Evolutionary conservation across 495 filamentous ascomycete species (phyloP), one percentile per base, ranked within the genome.

Genomic region (Aspergillus heteromorphus): DNA sequence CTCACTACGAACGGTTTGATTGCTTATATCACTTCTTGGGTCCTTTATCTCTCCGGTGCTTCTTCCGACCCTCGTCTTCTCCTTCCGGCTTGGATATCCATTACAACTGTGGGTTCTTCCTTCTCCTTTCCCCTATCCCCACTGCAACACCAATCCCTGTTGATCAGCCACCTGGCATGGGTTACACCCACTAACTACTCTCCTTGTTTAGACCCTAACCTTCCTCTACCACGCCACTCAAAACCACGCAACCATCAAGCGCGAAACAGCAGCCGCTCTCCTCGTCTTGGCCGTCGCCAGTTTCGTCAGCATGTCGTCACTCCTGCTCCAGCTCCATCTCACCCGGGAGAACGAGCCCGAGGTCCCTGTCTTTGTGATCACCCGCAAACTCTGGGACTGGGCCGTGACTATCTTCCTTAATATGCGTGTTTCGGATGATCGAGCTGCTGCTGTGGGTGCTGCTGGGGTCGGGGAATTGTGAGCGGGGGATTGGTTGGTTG

Each of bases 31-130:
- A 91, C 88, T 23, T 89, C 86, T 55, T 89, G 85, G 78, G 84
- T 88, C 4, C 81, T 93, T 11, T 86, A 87, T 63, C 72, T 92
- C 25, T 86, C 83, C 6, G 88, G 86, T 45, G 88, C 85, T 54
- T 83, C 82, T 17, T 82, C 85, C 47, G 88, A 91, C 65, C 85
- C 87, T 0, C 83, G 87, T 21, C 79, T 90, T 54, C 80, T 93
- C n/a, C 74, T 93, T 4, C 87, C 88, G 19, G 88, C 89, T 19
- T 93, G 89, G 88, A 86, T 95, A 51, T 84, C 83, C 47, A 92
- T 95, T 51, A 86, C 89, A 48, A 89, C 83, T 38, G 87, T 88
- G 73, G 40, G 75, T 67, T 30, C 20, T 13, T 5, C n/a, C 10
- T 36, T 10, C 20, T 45, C 11, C n/a, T 18, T 13, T 19, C 21